Evolutionary conservation across 441 rosid species (phyloP).

Genomic region (Erodium trifolium): DNA sequence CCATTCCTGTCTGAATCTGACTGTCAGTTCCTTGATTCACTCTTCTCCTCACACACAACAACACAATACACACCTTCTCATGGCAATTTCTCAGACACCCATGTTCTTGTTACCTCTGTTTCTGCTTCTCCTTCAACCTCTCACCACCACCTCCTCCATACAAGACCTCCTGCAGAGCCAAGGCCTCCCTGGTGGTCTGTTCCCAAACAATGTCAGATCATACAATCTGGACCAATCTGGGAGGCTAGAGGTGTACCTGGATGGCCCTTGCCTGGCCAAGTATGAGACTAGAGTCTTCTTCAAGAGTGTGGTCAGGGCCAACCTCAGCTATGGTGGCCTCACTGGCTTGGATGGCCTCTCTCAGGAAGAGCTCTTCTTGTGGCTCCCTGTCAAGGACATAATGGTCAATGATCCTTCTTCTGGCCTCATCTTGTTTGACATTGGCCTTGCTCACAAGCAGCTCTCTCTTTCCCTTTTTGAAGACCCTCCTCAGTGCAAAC

Average conservation of each 20-base stretch:
- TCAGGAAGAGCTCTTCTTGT: slow-evolving; percentile 80
- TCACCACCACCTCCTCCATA: slow-evolving; percentile 30
- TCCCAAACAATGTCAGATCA: slow-evolving; percentile 58
- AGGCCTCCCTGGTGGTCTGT: slow-evolving; percentile 79
- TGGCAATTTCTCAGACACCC: slow-evolving; percentile 30
- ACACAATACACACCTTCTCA: slow-evolving; percentile 10
- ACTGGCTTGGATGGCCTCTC: slow-evolving; percentile 71
- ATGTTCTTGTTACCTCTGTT: slow-evolving; percentile 21
- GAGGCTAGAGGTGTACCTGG: slow-evolving; percentile 51
- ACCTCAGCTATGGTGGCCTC: slow-evolving; percentile 77
- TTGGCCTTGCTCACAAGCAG: slow-evolving; percentile 79
- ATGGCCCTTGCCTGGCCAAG: slow-evolving; percentile 66
- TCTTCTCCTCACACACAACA: neutral
- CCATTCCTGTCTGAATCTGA: neutral
- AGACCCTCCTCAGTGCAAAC: slow-evolving; percentile 77
- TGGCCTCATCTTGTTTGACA: slow-evolving; percentile 74
- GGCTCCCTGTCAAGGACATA: slow-evolving; percentile 83
- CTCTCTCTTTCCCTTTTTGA: slow-evolving; percentile 81
- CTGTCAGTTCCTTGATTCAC: slow-evolving; percentile 2
- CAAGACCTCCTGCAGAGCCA: slow-evolving; percentile 57
- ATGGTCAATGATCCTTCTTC: slow-evolving; percentile 66
- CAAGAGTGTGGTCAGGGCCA: slow-evolving; percentile 67
- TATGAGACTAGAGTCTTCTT: slow-evolving; percentile 67
- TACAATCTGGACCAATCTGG: slow-evolving; percentile 45
- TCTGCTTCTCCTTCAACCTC: slow-evolving; percentile 17